Conservation (phyloP, 148 eudicot species). For the Selenicereus undatus region DNA sequence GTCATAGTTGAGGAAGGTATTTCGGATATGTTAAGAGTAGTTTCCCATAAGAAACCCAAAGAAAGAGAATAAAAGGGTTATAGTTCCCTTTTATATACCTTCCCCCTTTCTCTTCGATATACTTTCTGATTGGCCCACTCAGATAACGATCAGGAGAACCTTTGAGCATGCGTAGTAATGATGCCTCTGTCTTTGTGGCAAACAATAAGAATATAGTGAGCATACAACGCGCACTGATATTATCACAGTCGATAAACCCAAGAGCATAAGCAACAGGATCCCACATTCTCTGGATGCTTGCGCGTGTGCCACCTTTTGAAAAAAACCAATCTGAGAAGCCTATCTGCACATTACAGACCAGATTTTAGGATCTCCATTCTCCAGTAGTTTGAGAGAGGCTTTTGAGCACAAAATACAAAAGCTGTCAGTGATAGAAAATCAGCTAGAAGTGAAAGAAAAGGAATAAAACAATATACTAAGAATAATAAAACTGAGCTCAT, state of each 20-base stretch:
- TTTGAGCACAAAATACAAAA: neutral
- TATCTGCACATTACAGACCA: constrained; percentile 41
- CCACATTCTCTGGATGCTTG: constrained; percentile 98
- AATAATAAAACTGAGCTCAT: neutral
- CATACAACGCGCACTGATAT: constrained; percentile 99
- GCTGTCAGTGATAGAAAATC: neutral
- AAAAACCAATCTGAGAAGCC: constrained; percentile 98
- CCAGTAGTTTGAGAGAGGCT: neutral
- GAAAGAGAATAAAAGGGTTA: neutral
- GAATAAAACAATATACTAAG: constrained; percentile 1
- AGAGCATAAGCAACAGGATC: constrained; percentile 99
- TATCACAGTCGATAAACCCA: constrained; percentile 98
- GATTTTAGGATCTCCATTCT: constrained; percentile 14
- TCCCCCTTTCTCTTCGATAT: constrained; percentile 87
- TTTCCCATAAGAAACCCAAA: neutral
- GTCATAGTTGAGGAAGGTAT: constrained; percentile 12
- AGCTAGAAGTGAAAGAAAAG: neutral
- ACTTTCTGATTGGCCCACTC: constrained; percentile 92
- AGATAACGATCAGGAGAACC: constrained; percentile 97
- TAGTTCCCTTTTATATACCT: constrained; percentile 42
- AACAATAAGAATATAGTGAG: constrained; percentile 94
- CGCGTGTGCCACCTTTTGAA: constrained; percentile 95
- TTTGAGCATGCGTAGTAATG: constrained; percentile 94
- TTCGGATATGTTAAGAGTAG: constrained; percentile 3
- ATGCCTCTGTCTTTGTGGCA: constrained; percentile 98